Conservation (phyloP, 2,329 filamentous ascomycete species). For the Elsinoe batatas region DNA sequence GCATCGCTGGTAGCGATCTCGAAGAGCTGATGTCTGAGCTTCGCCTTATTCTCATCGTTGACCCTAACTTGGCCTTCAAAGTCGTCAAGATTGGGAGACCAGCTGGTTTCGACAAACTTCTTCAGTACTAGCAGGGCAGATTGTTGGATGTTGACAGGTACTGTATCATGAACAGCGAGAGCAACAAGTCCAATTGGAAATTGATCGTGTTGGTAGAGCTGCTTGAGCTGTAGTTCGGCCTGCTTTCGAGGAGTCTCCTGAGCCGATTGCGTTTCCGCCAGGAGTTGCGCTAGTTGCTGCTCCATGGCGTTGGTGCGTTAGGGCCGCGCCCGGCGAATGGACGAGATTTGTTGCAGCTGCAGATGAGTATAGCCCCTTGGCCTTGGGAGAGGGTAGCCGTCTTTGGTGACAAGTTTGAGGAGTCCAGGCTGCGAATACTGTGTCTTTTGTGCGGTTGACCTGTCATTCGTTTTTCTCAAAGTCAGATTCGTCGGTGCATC, state of each 20-base stretch:
- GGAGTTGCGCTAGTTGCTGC: slow-evolving; percentile 79
- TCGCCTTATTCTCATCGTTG: slow-evolving; percentile 58
- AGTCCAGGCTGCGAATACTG: too few species aligned
- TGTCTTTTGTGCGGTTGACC: too few species aligned
- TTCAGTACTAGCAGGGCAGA: slow-evolving; percentile 71
- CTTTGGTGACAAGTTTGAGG: too few species aligned
- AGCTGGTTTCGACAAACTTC: slow-evolving; percentile 73
- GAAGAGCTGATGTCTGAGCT: slow-evolving; percentile 64
- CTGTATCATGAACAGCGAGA: slow-evolving; percentile 65
- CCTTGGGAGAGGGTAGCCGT: too few species aligned
- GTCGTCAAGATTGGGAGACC: slow-evolving; percentile 67
- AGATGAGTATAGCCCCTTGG: too few species aligned
- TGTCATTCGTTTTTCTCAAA: too few species aligned
- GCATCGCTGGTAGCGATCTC: slow-evolving; percentile 66
- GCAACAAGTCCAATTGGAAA: slow-evolving; percentile 73
- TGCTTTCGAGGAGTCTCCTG: slow-evolving; percentile 69
- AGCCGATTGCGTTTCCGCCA: slow-evolving; percentile 74
- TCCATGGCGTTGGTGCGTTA: slow-evolving; percentile 53
- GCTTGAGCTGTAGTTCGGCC: slow-evolving; percentile 74
- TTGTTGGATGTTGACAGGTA: slow-evolving; percentile 69
- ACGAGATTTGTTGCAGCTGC: too few species aligned
- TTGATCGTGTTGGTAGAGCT: slow-evolving; percentile 55
- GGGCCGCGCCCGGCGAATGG: background rate
- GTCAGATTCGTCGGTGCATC: too few species aligned
- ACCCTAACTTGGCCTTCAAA: slow-evolving; percentile 59